A percentile compares a stretch with the other conserved stretches of the same genome.
These are phyloP conservation scores for Steccherinum ochraceum DNA, from an alignment of 768 basidiomycete species.

Conservation along the genomic window DNA sequence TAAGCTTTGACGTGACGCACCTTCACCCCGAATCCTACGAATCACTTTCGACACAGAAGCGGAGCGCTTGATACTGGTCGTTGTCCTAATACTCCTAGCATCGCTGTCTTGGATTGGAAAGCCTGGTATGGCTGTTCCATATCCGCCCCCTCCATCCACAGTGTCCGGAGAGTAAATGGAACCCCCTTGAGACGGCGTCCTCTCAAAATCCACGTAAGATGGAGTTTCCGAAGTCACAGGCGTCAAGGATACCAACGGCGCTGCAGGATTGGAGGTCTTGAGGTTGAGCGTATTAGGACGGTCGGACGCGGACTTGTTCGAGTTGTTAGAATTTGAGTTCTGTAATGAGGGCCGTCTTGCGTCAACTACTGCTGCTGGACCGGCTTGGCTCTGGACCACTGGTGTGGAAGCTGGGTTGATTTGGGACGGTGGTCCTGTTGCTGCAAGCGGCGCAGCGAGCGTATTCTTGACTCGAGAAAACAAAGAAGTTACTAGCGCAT, in stretches of 20 bases:
- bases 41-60: slow-evolving; percentile 91
- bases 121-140: slow-evolving; percentile 80
- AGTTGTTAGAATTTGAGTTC: slow-evolving; percentile 37
- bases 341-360: slow-evolving; percentile 57
- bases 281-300: slow-evolving; percentile 53
- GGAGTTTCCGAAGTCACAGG: slow-evolving; percentile 79
- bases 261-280: slow-evolving; percentile 53
- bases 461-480: slow-evolving; percentile 80
- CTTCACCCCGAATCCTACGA: slow-evolving; percentile 85
- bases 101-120: slow-evolving; percentile 86
- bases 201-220: slow-evolving; percentile 62
- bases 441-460: slow-evolving; percentile 56
- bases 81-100: slow-evolving; percentile 77
- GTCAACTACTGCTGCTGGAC: slow-evolving; percentile 30
- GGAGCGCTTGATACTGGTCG: slow-evolving; percentile 59
- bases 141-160: slow-evolving; percentile 45
- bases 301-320: slow-evolving; percentile 46
- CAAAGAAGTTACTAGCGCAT: slow-evolving; percentile 75
- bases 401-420: slow-evolving; percentile 33
- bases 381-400: slow-evolving; percentile 26
- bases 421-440: neutral
- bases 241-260: slow-evolving; percentile 79
- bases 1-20: slow-evolving; percentile 29
- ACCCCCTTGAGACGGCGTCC: slow-evolving; percentile 46
- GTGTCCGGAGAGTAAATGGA: slow-evolving; percentile 50